A percentile compares a stretch with the other conserved stretches of the same genome.
Conservation (phyloP, 2,329 filamentous ascomycete genomes). For the Teratosphaeria zuluensis region DNA sequence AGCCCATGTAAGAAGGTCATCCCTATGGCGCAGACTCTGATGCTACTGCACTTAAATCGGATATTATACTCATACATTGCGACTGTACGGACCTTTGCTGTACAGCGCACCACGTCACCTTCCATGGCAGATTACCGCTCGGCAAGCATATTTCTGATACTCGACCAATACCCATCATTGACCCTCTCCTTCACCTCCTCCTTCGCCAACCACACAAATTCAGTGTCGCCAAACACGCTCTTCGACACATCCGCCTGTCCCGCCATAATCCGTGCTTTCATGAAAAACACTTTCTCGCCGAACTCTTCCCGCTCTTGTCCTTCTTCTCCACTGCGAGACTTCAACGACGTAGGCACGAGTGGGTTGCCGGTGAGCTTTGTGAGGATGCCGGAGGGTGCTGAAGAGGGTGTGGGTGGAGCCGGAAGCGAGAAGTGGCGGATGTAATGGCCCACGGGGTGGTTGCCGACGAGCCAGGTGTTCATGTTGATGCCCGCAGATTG, state of each 20-base stretch:
- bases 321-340: slow-evolving; percentile 16
- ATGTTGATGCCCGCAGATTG: slow-evolving; percentile 82
- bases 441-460: slow-evolving; percentile 76
- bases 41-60: neutral
- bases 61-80: neutral
- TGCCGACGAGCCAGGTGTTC: slow-evolving; percentile 97
- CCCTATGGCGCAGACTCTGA: too few relatives aligned
- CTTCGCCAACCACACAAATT: slow-evolving; percentile 88
- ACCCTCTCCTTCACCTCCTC: slow-evolving; percentile 70
- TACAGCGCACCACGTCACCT: slow-evolving; percentile 2
- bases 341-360: slow-evolving; percentile 16
- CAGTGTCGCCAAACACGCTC: slow-evolving; percentile 62
- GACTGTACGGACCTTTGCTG: neutral
- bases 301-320: slow-evolving; percentile 30
- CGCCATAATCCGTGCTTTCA: slow-evolving; percentile 93
- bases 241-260: slow-evolving; percentile 75
- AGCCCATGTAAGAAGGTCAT: too few relatives aligned
- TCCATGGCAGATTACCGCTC: slow-evolving; percentile 45
- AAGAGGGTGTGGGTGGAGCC: slow-evolving; percentile 10
- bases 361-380: slow-evolving; percentile 17
- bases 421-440: slow-evolving; percentile 44
- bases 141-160: slow-evolving; percentile 73
- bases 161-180: slow-evolving; percentile 58
- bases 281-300: slow-evolving; percentile 84
- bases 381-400: slow-evolving; percentile 5